Evolutionary conservation across 176 grass and related monocot genomes (phyloP).

Genomic region (Leersia perrieri): DNA sequence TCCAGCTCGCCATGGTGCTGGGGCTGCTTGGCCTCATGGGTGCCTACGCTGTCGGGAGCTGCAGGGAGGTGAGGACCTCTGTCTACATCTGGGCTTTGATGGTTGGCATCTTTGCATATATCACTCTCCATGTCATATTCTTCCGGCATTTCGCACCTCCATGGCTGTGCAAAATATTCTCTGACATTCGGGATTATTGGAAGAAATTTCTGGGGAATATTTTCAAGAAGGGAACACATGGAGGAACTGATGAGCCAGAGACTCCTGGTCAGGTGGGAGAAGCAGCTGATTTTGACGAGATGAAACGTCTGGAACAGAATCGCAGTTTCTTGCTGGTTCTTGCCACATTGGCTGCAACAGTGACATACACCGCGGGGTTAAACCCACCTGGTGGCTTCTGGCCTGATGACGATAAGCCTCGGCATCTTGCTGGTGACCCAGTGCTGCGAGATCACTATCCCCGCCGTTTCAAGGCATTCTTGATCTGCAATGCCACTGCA

Average conservation of each 20-base stretch:
- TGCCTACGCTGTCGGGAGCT: constrained; percentile 46
- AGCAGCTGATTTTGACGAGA: background rate
- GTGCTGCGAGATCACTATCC: constrained; percentile 34
- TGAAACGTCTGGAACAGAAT: constrained; percentile 22
- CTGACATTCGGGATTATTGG: background rate
- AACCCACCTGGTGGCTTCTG: constrained; percentile 49
- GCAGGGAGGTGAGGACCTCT: constrained; percentile 42
- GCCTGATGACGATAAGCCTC: constrained; percentile 5
- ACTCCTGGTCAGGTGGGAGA: background rate
- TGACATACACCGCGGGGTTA: constrained; percentile 33
- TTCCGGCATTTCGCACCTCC: constrained; percentile 26
- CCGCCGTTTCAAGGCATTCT: constrained; percentile 35
- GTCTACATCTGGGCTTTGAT: constrained; percentile 49
- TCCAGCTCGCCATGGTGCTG: constrained; percentile 41
- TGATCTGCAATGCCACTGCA: constrained; percentile 45
- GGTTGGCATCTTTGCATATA: constrained; percentile 39
- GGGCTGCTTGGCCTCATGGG: constrained; percentile 48
- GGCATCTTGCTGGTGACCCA: constrained; percentile 33
- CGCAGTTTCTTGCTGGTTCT: constrained; percentile 36
- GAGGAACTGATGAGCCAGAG: background rate
- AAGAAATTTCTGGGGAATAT: background rate
- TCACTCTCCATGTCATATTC: constrained; percentile 44
- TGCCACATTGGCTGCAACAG: constrained; percentile 34
- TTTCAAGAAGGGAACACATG: background rate
- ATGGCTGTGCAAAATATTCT: background rate